Evolutionary conservation across 371 early-diverging fungal species (phyloP).

Genomic region (Mucor saturninus): DNA sequence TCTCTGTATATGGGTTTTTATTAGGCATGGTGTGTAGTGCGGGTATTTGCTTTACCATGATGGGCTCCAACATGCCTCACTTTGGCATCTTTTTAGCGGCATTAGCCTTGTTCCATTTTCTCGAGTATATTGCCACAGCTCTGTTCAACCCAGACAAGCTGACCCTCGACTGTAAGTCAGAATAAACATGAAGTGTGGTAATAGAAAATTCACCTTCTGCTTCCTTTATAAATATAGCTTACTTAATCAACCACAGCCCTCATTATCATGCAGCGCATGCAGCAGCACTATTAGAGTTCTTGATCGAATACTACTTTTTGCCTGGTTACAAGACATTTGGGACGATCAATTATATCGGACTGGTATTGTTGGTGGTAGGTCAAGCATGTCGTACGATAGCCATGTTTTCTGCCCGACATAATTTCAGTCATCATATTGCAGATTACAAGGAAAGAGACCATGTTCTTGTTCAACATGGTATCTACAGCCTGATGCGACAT

Average conservation of each 20-base stretch:
- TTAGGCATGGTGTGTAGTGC: conserved; percentile 67
- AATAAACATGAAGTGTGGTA: too few relatives aligned
- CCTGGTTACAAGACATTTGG: conserved; percentile 63
- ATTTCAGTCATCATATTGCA: conserved; percentile 81
- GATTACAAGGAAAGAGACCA: conserved; percentile 69
- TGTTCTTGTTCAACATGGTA: conserved; percentile 75
- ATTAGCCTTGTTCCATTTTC: conserved; percentile 72
- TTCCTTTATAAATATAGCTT: conserved; percentile 52
- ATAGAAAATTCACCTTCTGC: background rate
- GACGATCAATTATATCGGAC: conserved; percentile 59
- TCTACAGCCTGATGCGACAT: conserved; percentile 75
- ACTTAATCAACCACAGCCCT: conserved; percentile 76
- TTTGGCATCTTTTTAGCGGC: conserved; percentile 69
- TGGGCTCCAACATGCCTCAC: conserved; percentile 43
- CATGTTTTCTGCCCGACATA: conserved; percentile 80
- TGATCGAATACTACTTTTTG: conserved; percentile 69
- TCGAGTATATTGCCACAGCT: conserved; percentile 84
- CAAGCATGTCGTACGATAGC: conserved; percentile 76
- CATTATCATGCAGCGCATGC: conserved; percentile 77
- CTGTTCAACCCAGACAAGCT: conserved; percentile 68
- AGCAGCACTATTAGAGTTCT: conserved; percentile 70
- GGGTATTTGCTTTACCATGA: conserved; percentile 49
- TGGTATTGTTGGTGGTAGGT: conserved; percentile 62
- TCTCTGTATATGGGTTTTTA: conserved; percentile 68
- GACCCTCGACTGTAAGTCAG: conserved; percentile 65